Conservation (phyloP, 148 eudicot species). For the Arctostaphylos glauca region DNA sequence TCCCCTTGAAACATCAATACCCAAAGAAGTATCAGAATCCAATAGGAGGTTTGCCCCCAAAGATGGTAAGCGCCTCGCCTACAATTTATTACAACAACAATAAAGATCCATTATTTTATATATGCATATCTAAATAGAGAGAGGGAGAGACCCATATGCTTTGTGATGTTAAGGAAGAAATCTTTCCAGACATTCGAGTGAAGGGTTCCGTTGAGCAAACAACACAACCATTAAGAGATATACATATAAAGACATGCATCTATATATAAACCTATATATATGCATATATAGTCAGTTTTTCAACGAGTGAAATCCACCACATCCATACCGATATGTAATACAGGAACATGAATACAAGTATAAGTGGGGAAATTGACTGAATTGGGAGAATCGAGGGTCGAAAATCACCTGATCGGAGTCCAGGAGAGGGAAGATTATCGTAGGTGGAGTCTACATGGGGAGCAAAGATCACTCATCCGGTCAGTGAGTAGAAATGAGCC, state of each 20-base stretch:
- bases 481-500: neutral
- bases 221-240: neutral
- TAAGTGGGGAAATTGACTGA: neutral
- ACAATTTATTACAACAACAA: conserved; percentile 1
- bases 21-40: neutral
- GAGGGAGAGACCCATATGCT: neutral
- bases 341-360: neutral
- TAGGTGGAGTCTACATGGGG: conserved; percentile 1
- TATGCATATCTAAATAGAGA: neutral
- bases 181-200: neutral
- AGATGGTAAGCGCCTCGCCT: neutral
- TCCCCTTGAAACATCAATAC: neutral
- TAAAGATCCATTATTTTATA: neutral
- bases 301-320: neutral
- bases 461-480: neutral
- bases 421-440: neutral
- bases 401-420: conserved; percentile 15
- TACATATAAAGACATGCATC: neutral
- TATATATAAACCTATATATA: no score
- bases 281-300: neutral
- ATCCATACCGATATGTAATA: neutral
- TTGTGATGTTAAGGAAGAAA: neutral
- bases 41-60: neutral
- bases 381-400: neutral
- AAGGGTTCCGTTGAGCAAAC: neutral